Base-by-base conservation (phyloP, 768 basidiomycete species). In the Rhodocollybia butyracea region DNA sequence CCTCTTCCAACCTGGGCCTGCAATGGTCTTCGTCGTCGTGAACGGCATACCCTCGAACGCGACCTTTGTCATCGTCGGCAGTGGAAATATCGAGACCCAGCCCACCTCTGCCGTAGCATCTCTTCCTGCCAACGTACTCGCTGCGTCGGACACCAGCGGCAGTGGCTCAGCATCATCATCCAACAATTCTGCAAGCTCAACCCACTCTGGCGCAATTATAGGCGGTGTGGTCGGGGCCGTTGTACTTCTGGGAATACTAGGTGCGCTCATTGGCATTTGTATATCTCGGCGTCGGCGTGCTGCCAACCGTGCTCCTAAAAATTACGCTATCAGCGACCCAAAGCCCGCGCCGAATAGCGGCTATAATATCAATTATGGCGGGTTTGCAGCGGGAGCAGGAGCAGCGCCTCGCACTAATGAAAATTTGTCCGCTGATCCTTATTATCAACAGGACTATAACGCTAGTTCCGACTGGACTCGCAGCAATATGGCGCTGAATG, bases 1-100 rank as follows among this genome's bases (percentile, higher is more conserved):
- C 66, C 61, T 98, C 63, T 81, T 97, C 75, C 86, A 89, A 63
- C 95, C 96, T 4, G 95, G 95, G 5, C 94, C 95, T 6, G 89
- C 82, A 0, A 74, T 94, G 59, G 58, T 95, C 58, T 97, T 84
- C 64, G 88, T 95, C 56, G 87, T 84, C 34, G 80, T 98, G 57
- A 78, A 87, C 59, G 94, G 93, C 39, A 82, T 97, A 13, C 95
- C 94, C 2, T 87, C 85, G 52, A 86, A 85, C 57, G 94, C 88
- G 2, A 81, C 82, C 17, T 81, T 79, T 68, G 78, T 95, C 54
- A 90, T 84, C 56, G 78, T 94, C 22, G 95, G 95, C 5, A 85
- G 75, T 54, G 94, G 95, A 1, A 66, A 82, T 53, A 77, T 96
- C n/a, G 91, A 84, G 46, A 70, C 69, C 1, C 95, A 97, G 67